A percentile compares a stretch with the other conserved stretches of the same genome.
Conservation (phyloP, 495 filamentous ascomycete species). For the Penicillium desertorum region DNA sequence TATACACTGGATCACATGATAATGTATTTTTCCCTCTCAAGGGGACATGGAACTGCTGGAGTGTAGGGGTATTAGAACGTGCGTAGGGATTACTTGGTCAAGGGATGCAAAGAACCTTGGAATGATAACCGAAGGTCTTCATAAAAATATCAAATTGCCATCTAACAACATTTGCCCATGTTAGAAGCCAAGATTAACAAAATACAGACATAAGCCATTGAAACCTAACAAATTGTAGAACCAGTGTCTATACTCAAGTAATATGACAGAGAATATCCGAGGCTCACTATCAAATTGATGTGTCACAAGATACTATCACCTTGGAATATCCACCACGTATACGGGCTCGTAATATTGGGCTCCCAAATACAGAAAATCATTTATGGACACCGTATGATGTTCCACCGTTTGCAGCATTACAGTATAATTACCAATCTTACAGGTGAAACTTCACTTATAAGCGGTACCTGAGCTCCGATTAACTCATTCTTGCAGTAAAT, state of each 20-base stretch:
- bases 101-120: not conserved
- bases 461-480: slow-evolving; percentile 12
- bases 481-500: slow-evolving; percentile 14
- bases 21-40: not conserved
- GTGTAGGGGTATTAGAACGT: not conserved
- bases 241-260: not conserved
- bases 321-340: not conserved
- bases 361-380: not conserved
- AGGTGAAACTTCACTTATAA: not conserved
- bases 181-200: not conserved
- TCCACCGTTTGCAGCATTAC: slow-evolving; percentile 23
- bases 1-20: slow-evolving; percentile 11
- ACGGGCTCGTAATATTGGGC: slow-evolving; percentile 2
- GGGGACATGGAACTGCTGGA: not conserved
- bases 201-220: not conserved
- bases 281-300: slow-evolving; percentile 3
- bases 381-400: slow-evolving; percentile 11
- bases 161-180: not conserved
- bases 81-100: not conserved
- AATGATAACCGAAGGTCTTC: not conserved
- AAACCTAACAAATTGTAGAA: not conserved
- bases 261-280: slow-evolving; percentile 1
- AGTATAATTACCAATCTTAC: slow-evolving; percentile 20
- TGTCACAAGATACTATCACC: not conserved
- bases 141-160: not conserved